These are phyloP conservation scores for Lactarius sanguifluus DNA, from an alignment of 768 basidiomycete genomes.

Conservation along the genomic window DNA sequence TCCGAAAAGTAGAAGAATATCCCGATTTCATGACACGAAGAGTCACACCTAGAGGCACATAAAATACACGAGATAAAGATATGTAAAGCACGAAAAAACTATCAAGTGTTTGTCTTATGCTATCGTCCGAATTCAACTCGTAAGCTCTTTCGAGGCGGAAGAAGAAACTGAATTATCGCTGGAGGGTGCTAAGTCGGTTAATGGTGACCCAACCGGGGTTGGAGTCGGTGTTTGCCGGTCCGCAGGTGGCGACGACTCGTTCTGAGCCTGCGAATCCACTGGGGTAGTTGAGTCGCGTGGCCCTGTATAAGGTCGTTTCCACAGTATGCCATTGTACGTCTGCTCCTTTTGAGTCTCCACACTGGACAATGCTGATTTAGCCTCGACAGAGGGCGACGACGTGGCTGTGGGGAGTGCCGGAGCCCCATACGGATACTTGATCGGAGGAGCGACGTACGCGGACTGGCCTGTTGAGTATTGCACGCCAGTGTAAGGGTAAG, in stretches of 20 bases:
- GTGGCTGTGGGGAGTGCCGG: slow-evolving; percentile 1
- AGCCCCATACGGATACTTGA: slow-evolving; percentile 25
- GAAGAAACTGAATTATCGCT: neutral
- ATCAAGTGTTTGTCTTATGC: slow-evolving; percentile 2
- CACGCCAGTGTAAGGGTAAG: slow-evolving; percentile 20
- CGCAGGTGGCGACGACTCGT: neutral
- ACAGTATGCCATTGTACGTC: slow-evolving; percentile 17
- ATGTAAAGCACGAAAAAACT: slow-evolving; percentile 3
- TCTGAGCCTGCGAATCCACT: slow-evolving; percentile 6
- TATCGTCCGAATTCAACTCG: slow-evolving; percentile 4
- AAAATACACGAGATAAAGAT: slow-evolving; percentile 27
- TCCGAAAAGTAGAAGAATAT: neutral
- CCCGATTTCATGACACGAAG: neutral
- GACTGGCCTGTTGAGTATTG: slow-evolving; percentile 11
- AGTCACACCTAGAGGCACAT: slow-evolving; percentile 1
- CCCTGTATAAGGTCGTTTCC: slow-evolving; percentile 24
- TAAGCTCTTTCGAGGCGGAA: neutral
- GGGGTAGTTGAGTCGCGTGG: slow-evolving; percentile 4
- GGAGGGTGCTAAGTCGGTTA: neutral
- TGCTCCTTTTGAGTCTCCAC: slow-evolving; percentile 9
- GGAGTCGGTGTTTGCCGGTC: neutral
- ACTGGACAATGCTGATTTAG: neutral
- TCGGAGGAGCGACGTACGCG: slow-evolving; percentile 26
- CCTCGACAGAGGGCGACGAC: neutral
- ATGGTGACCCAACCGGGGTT: neutral